Conservation (phyloP, 2,329 filamentous ascomycete species). For the Onygenales sp. region DNA sequence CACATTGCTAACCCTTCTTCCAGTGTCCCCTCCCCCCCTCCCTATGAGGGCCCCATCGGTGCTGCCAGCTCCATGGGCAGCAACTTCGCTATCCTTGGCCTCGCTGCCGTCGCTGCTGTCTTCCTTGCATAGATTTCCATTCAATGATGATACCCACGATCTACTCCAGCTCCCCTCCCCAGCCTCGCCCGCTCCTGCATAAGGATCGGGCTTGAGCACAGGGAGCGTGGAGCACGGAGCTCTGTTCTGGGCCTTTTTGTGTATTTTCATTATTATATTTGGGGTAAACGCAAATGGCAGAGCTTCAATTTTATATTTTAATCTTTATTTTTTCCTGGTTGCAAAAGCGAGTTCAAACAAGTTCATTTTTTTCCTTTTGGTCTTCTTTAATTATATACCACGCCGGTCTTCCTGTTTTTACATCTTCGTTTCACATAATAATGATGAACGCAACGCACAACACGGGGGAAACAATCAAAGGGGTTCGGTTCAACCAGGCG, state of each 20-base stretch:
- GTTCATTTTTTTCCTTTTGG: not conserved
- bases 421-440: not conserved
- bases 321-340: not conserved
- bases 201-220: not conserved
- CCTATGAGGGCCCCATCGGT: constrained; percentile 15
- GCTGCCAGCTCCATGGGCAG: constrained; percentile 20
- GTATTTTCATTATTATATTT: not conserved
- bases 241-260: constrained; percentile 1
- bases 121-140: constrained; percentile 22
- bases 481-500: no score
- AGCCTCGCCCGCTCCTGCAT: not conserved
- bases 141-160: constrained; percentile 13
- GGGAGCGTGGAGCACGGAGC: not conserved
- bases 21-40: constrained; percentile 8
- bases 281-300: constrained; percentile 2
- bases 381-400: not conserved
- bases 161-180: constrained; percentile 1
- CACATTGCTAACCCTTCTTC: not conserved
- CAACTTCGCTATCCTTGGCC: constrained; percentile 20
- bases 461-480: no score
- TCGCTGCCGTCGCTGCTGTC: constrained; percentile 20
- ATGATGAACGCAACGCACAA: constrained; percentile 1
- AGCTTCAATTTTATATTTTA: not conserved
- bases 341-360: not conserved
- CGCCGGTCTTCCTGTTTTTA: not conserved